These are phyloP conservation scores for Nakazawaea laoshanensis DNA, from an alignment of 805 yeast species.

Conservation along the genomic window DNA sequence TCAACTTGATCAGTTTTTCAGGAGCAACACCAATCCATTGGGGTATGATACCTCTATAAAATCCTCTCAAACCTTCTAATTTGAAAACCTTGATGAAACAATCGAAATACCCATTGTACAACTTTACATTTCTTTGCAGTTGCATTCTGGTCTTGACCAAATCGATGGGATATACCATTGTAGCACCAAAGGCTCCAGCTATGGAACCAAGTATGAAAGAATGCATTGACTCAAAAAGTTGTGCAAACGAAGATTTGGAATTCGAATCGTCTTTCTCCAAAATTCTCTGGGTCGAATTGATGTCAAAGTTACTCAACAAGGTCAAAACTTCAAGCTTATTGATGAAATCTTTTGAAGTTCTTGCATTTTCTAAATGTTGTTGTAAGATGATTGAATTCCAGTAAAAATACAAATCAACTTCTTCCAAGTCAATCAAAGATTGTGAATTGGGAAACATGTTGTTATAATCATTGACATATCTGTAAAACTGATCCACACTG, in stretches of 20 bases:
- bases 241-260: conserved; percentile 25
- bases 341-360: conserved; percentile 35
- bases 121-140: conserved; percentile 69
- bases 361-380: conserved; percentile 18
- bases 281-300: conserved; percentile 23
- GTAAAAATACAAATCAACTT: conserved; percentile 22
- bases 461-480: conserved; percentile 15
- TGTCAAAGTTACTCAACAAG: conserved; percentile 20
- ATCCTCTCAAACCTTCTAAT: conserved; percentile 75
- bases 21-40: conserved; percentile 97
- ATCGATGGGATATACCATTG: conserved; percentile 94
- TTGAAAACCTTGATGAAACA: conserved; percentile 73
- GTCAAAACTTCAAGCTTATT: conserved; percentile 20
- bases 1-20: conserved; percentile 92
- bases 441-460: conserved; percentile 7
- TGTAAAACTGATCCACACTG: conserved; percentile 16
- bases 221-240: conserved; percentile 79
- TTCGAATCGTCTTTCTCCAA: conserved; percentile 17
- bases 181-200: conserved; percentile 98
- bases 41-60: conserved; percentile 89
- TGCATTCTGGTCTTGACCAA: conserved; percentile 96
- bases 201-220: conserved; percentile 86
- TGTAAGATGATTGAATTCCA: conserved; percentile 24
- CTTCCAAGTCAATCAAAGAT: conserved; percentile 17
- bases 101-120: conserved; percentile 76